phyloP scores from a whole-genome alignment of 108 stramenopile species.

The Nannochloropsis gaditana region DNA sequence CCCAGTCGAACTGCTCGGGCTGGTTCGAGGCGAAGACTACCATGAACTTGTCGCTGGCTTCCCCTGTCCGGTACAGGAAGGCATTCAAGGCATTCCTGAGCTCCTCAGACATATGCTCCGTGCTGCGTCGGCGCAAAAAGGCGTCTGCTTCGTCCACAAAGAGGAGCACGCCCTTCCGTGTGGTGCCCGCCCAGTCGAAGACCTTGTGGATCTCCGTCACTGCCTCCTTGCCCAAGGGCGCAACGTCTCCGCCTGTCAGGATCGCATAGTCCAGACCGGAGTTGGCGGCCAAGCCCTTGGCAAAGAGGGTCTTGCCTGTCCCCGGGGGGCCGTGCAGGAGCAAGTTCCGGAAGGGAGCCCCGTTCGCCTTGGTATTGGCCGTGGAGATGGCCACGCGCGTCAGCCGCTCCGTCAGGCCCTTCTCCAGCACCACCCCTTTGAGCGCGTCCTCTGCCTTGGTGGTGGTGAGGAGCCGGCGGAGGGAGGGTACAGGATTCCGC shows the following conservation, averaged over 20 bases:
- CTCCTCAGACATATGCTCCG: conserved; percentile 84
- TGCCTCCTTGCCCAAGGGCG: conserved; percentile 93
- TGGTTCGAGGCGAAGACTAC: conserved; percentile 98
- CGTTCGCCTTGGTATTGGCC: conserved; percentile 90
- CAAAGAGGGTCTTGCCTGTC: conserved; percentile 99
- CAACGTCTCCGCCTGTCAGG: conserved; percentile 97
- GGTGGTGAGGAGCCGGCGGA: conserved; percentile 34
- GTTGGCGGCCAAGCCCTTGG: conserved; percentile 83
- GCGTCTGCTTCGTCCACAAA: conserved; percentile 99
- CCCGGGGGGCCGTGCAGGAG: conserved; percentile 96
- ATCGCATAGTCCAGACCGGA: conserved; percentile 97
- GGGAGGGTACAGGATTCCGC: conserved; percentile 40
- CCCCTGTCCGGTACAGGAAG: conserved; percentile 82
- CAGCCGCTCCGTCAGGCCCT: conserved; percentile 62
- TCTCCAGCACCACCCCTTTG: conserved; percentile 86
- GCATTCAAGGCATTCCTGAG: conserved; percentile 97
- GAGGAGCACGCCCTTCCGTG: conserved; percentile 80
- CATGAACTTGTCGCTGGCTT: conserved; percentile 92
- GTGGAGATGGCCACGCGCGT: conserved; percentile 85
- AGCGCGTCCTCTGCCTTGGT: conserved; percentile 65
- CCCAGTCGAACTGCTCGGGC: conserved; percentile 92
- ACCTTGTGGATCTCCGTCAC: conserved; percentile 98
- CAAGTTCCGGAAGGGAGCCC: conserved; percentile 95
- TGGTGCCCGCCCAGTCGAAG: conserved; percentile 95
- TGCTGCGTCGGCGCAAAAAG: conserved; percentile 79